Conservation (phyloP, 805 yeast genomes). For the Saccharomyces jurei region DNA sequence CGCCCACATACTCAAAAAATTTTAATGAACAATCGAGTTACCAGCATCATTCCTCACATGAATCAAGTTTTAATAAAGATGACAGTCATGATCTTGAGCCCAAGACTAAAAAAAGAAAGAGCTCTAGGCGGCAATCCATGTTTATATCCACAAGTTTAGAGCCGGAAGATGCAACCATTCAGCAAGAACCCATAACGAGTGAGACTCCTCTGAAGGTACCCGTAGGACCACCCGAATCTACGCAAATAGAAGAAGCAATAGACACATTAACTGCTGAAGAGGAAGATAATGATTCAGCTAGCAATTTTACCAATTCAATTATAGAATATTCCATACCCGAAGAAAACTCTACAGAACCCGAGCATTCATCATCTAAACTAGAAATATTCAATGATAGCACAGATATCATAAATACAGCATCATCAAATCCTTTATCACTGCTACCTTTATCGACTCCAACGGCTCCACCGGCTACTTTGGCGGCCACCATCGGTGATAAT, state of each 20-base stretch:
- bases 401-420: background rate
- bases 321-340: conserved; percentile 30
- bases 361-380: conserved; percentile 19
- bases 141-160: conserved; percentile 31
- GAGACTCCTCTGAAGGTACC: conserved; percentile 2
- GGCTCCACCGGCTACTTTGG: background rate
- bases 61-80: background rate
- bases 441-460: background rate
- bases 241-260: background rate
- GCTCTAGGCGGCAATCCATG: conserved; percentile 36
- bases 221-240: background rate
- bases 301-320: conserved; percentile 24
- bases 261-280: background rate
- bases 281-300: conserved; percentile 5
- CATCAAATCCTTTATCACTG: background rate
- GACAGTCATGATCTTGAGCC: background rate
- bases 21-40: background rate
- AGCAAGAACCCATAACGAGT: background rate
- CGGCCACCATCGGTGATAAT: background rate
- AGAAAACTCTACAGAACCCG: conserved; percentile 12
- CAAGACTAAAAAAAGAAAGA: conserved; percentile 21
- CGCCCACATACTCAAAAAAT: background rate
- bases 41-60: background rate
- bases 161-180: conserved; percentile 11
- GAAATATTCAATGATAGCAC: conserved; percentile 17